Evolutionary conservation across 305 asterid species (phyloP), one percentile per base, ranked within the genome.

Genomic region (Fraxinus sp.): DNA sequence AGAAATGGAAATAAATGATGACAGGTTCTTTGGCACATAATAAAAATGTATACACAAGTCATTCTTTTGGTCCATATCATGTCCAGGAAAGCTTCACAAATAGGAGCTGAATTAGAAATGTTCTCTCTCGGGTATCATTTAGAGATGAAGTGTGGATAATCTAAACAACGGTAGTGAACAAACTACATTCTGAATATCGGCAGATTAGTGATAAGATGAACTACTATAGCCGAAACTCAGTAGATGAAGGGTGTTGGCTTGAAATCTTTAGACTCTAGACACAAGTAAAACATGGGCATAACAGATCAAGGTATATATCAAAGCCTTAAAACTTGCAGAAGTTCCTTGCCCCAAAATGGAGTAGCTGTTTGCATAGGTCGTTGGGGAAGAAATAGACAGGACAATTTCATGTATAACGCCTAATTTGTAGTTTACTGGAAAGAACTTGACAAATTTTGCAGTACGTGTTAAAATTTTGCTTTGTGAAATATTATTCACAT

Each of bases 361-460:
- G 55, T 28, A 22, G 77, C 44, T 35, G 62, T 68, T 77, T 68
- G 52, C 26, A 33, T 33, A 82, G 82, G 80, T 80, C 24, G 70
- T 44, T n/a, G 26, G 74, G 37, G 18, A 37, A 62, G 75, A 80
- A 73, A 84, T 37, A 78, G 75, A 70, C 11, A 82, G 35, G 75
- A 52, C 33, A 52, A 64, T 72, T 72, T 36, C 33, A 28, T 76
- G 32, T 62, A 37, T 68, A 57, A 46, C 3, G 6, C 73, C 33
- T 20, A 36, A 76, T 77, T 74, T 83, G 59, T 35, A 82, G 76
- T 83, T 59, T 78, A 82, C 83, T 32, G 26, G 72, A 52, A 74
- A 82, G 75, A 37, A 62, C 74, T 83, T 62, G 78, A 83, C 32
- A 79, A 35, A 52, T 76, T 52, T 41, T 16, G 74, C 39, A 80